A percentile compares a stretch with the other conserved stretches of the same genome.
Conservation (phyloP, 2,329 filamentous ascomycete species). For the Cadophora sp. region DNA sequence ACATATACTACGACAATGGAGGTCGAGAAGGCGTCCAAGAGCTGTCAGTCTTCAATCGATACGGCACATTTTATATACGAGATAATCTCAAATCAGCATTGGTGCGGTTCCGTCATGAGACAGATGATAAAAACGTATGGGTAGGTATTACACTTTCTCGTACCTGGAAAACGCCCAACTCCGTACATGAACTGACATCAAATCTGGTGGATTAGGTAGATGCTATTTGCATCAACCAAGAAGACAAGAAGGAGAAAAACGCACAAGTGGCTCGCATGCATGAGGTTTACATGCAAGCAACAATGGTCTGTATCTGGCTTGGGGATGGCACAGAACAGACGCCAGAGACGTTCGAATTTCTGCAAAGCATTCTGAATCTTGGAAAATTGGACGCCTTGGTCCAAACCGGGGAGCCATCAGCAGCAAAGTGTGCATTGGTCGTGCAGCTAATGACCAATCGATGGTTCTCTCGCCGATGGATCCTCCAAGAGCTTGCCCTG, state of each 20-base stretch:
- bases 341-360: slow-evolving; percentile 20
- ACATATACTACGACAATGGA: neutral
- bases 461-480: slow-evolving; percentile 50
- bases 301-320: slow-evolving; percentile 28
- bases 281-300: slow-evolving; percentile 26
- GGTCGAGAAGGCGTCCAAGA: slow-evolving; percentile 11
- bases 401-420: too few species aligned
- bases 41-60: slow-evolving; percentile 1
- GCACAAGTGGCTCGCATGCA: slow-evolving; percentile 31
- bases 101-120: slow-evolving; percentile 5
- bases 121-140: slow-evolving; percentile 23
- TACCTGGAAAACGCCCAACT: too few species aligned
- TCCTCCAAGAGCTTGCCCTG: slow-evolving; percentile 50
- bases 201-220: slow-evolving; percentile 6
- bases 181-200: too few species aligned
- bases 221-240: slow-evolving; percentile 33
- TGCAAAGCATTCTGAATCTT: slow-evolving; percentile 25
- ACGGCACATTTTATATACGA: slow-evolving; percentile 17
- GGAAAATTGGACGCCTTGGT: slow-evolving; percentile 5
- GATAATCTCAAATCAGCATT: slow-evolving; percentile 26
- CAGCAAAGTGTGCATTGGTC: slow-evolving; percentile 16
- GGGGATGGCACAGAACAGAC: neutral
- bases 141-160: neutral
- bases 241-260: slow-evolving; percentile 20
- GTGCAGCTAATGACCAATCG: slow-evolving; percentile 34